Evolutionary conservation across 768 basidiomycete genomes (phyloP), one percentile per base, ranked within the genome.

Genomic region (Leccinum variicolor): DNA sequence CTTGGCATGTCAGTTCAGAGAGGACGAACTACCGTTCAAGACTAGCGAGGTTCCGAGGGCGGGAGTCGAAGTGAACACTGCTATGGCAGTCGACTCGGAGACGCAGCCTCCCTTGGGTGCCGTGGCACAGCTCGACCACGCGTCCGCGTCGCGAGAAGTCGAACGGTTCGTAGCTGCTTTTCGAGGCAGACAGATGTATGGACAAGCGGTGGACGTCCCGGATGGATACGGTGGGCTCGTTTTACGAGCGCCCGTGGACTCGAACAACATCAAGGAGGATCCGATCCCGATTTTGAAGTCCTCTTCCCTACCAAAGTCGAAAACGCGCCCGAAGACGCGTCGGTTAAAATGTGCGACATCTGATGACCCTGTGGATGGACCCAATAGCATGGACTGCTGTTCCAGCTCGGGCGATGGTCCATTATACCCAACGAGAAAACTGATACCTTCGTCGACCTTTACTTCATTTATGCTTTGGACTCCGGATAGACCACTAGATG

Each of bases 391-490:
- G 8, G 73, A 61, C 47, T n/a, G 50, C 34, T 11, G 68, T 69
- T 45, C 21, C 52, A 33, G 55, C 21, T 23, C 41, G 10, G 56
- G 41, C 15, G 13, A 33, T 3, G 45, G 54, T 13, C 17, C 50
- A 14, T 17, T 17, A 21, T 63, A 66, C 0, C 52, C 11, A 19
- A 67, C 66, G 21, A 76, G 76, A 47, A 70, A 62, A 11, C 69
- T 89, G 55, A 64, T 73, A 7, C 80, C 86, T 4, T 72, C 74
- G 3, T 79, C 81, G 0, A 77, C 76, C 49, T 93, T 93, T 65
- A 75, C 79, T 3, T 83, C 82, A 1, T 83, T 93, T 61, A 81
- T 82, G n/a, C 67, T 93, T 23, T 93, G 91, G 91, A 77, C 84
- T 57, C 80, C 86, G 4, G 92, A 93, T 69, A 79, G 81, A 21